Percentiles rank a stretch among this genome's conserved stretches.
phyloP scores from a whole-genome alignment of 768 basidiomycete species.

The Tricholoma furcatifolium region DNA sequence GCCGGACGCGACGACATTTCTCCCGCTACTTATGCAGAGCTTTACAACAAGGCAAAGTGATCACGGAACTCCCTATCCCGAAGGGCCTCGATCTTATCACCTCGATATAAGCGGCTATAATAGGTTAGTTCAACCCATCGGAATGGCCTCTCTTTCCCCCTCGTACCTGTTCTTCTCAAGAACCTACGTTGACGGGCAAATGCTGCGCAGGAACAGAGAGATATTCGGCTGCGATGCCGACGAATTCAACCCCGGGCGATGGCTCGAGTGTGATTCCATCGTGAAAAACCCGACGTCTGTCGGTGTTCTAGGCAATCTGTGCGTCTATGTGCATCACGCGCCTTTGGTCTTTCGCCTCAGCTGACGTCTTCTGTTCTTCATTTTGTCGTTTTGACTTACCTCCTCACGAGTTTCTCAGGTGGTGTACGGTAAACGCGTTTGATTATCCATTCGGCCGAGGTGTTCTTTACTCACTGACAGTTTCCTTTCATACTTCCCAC shows the following conservation, averaged over 20 bases:
- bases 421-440: slow-evolving; percentile 24
- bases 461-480: neutral
- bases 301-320: slow-evolving; percentile 50
- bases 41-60: slow-evolving; percentile 41
- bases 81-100: slow-evolving; percentile 48
- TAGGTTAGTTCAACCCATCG: slow-evolving; percentile 30
- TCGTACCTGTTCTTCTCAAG: neutral
- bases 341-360: neutral
- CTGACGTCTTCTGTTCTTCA: slow-evolving; percentile 4
- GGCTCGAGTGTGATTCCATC: slow-evolving; percentile 38
- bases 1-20: slow-evolving; percentile 49
- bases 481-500: neutral
- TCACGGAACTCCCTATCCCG: slow-evolving; percentile 48
- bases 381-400: neutral
- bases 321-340: slow-evolving; percentile 6
- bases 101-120: slow-evolving; percentile 52
- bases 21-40: slow-evolving; percentile 54
- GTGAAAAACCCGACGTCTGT: slow-evolving; percentile 41
- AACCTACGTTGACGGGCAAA: neutral
- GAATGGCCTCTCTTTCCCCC: neutral
- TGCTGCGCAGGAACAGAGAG: slow-evolving; percentile 31
- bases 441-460: too few relatives aligned
- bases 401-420: slow-evolving; percentile 29
- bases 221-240: slow-evolving; percentile 49
- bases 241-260: slow-evolving; percentile 47